These are phyloP conservation scores for Mallotus nudiflorus DNA, from an alignment of 345 rosid genomes.

Conservation along the genomic window DNA sequence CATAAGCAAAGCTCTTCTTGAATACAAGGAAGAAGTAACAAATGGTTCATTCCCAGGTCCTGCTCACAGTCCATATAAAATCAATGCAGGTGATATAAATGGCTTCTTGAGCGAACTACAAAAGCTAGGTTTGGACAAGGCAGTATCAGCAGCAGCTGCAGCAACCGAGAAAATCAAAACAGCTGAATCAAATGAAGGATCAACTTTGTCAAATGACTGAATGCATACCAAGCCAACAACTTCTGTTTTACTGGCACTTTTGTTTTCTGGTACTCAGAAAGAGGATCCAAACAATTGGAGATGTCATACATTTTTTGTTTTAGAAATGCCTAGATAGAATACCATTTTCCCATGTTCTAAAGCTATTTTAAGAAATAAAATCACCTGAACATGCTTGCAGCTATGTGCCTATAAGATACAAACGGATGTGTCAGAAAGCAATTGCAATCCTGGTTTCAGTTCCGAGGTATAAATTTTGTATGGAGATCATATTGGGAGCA, in stretches of 20 bases:
- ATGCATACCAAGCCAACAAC: background rate
- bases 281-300: background rate
- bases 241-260: background rate
- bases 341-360: no score
- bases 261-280: background rate
- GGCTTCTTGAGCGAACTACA: conserved; percentile 70
- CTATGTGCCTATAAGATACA: no score
- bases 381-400: no score
- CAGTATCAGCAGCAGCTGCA: conserved; percentile 65
- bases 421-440: no score
- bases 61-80: conserved; percentile 72
- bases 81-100: conserved; percentile 46
- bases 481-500: no score
- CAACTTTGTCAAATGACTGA: conserved; percentile 1
- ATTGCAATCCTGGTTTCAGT: no score
- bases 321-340: no score
- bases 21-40: conserved; percentile 76
- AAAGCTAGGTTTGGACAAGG: conserved; percentile 67
- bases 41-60: conserved; percentile 75
- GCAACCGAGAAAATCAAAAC: conserved; percentile 49
- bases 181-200: background rate
- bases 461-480: no score
- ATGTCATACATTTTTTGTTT: background rate
- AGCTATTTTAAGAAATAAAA: no score
- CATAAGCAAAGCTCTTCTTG: conserved; percentile 68